Evolutionary conservation across 495 filamentous ascomycete species (phyloP), one percentile per base, ranked within the genome.

Genomic region (Staphylotrichum tortipilum): DNA sequence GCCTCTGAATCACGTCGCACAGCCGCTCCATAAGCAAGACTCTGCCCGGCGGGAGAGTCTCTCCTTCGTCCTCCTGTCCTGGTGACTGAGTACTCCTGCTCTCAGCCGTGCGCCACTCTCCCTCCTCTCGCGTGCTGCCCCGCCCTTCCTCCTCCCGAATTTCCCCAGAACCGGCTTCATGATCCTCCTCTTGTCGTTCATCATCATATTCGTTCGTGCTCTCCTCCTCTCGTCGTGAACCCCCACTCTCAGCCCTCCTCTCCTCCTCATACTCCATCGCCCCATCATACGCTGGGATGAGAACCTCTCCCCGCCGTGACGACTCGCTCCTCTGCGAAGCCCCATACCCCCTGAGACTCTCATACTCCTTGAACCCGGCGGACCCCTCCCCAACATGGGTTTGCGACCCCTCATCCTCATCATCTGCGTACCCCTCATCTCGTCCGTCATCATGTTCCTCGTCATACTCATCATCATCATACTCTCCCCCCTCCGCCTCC

Each of bases 21-120:
- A 79, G 63, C 36, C 77, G 67, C 41, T 76, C 70, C 69, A 57
- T 76, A 47, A 54, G 52, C 52, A 45, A 21, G 41, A 49, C 70
- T 47, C 68, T 72, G 60, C 68, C 71, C 49, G 72, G 68, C 24
- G 68, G 67, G 11, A 65, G 57, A 47, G 63, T 44, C 12, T 64
- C 54, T 21, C 51, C 56, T 17, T 58, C 41, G 10, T 38, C 11
- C 8, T 49, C 38, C 1, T 36, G 19, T 2, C 10, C 26, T 10
- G 6, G 6, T 10, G 10, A 10, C 26, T 28, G 6, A 7, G 26
- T 5, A 2, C 26, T 28, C 10, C 0, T 5, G 26, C 26, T 28
- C 26, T 28, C 26, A 28, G 10, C 2, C 26, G 10, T 17, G 8
- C 3, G 4, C 39, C 14, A 17, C 39, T 12, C n/a, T 49, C 49